Conservation (phyloP, 2,329 filamentous ascomycete genomes). For the Stachybotrys echinatus region DNA sequence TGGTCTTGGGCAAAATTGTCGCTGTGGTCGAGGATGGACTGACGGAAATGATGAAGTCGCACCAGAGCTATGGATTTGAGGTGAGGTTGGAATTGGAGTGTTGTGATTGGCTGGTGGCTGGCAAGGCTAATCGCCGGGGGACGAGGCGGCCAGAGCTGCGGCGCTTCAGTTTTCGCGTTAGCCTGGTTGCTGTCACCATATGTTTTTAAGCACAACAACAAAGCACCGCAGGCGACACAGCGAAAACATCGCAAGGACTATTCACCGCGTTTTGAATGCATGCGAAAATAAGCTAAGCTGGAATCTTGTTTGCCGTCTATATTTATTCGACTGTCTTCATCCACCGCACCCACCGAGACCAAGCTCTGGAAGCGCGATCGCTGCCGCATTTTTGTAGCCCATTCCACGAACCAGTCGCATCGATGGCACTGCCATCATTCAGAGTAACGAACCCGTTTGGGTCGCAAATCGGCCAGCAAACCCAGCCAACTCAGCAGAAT, state of each 20-base stretch:
- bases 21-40: conserved; percentile 19
- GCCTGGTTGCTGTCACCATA: conserved; percentile 8
- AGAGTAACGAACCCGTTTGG: conserved; percentile 22
- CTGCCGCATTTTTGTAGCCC: background rate
- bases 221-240: conserved; percentile 13
- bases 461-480: conserved; percentile 26
- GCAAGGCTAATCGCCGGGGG: conserved; percentile 21
- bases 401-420: background rate
- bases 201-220: conserved; percentile 5
- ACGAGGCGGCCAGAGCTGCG: conserved; percentile 5
- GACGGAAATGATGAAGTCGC: conserved; percentile 20
- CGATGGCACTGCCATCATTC: background rate
- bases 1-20: conserved; percentile 19
- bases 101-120: conserved; percentile 29
- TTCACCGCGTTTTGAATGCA: too few relatives aligned
- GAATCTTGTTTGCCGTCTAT: too few relatives aligned
- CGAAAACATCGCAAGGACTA: conserved; percentile 12
- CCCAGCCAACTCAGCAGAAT: conserved; percentile 18
- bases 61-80: conserved; percentile 24
- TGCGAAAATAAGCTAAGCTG: too few relatives aligned
- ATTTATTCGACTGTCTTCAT: background rate
- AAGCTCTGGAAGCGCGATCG: background rate
- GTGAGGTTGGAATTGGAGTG: conserved; percentile 33
- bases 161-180: conserved; percentile 20
- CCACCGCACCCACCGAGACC: background rate